These are phyloP conservation scores for Pseudocercospora ulei DNA, from an alignment of 2,329 filamentous ascomycete species.

Conservation along the genomic window DNA sequence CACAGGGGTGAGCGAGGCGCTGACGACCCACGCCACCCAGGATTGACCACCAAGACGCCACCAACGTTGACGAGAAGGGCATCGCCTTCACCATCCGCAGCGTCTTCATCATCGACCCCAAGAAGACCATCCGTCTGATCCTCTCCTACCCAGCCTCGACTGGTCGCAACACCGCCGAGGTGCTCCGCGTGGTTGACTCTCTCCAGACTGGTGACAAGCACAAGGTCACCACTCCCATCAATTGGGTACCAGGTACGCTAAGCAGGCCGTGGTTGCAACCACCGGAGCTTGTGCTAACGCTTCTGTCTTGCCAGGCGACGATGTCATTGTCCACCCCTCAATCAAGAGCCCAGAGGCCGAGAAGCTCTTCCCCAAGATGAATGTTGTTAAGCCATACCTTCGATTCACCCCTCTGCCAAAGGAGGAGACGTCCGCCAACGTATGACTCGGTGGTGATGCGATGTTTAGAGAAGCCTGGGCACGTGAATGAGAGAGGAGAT, in stretches of 20 bases:
- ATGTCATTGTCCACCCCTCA: constrained; percentile 53
- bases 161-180: constrained; percentile 48
- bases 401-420: constrained; percentile 51
- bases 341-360: constrained; percentile 52
- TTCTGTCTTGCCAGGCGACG: constrained; percentile 36
- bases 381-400: constrained; percentile 54
- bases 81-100: constrained; percentile 55
- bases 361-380: constrained; percentile 51
- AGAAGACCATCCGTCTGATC: constrained; percentile 53
- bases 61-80: constrained; percentile 50
- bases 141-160: constrained; percentile 55
- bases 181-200: constrained; percentile 45
- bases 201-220: constrained; percentile 52
- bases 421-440: constrained; percentile 47
- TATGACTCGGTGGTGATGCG: constrained; percentile 24
- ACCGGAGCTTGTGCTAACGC: not conserved
- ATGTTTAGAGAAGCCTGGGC: constrained; percentile 25
- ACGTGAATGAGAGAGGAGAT: too few relatives aligned
- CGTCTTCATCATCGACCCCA: constrained; percentile 56
- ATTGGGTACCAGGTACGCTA: constrained; percentile 46
- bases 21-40: constrained; percentile 25
- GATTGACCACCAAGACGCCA: constrained; percentile 48
- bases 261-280: too few relatives aligned
- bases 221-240: constrained; percentile 52
- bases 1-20: not conserved